phyloP scores from a whole-genome alignment of 2,329 filamentous ascomycete species.

The Tolypocladium ovalisporum region DNA sequence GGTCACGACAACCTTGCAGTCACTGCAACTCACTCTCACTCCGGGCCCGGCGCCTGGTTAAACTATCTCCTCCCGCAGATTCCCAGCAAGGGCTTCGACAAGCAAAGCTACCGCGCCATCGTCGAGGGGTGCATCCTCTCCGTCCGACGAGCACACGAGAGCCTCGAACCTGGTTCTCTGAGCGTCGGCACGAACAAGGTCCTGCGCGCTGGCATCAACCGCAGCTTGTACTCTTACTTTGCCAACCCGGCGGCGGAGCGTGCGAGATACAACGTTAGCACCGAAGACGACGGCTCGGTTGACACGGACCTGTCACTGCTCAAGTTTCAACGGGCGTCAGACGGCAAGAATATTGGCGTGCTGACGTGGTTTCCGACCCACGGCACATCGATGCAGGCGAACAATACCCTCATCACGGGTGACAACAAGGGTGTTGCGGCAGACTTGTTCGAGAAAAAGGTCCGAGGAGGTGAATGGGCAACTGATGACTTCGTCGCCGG shows the following conservation, averaged over 20 bases:
- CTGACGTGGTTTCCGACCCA: conserved; percentile 88
- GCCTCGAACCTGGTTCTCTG: conserved; percentile 45
- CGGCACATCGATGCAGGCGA: conserved; percentile 79
- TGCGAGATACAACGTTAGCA: conserved; percentile 42
- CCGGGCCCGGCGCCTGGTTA: conserved; percentile 81
- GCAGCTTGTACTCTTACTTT: conserved; percentile 75
- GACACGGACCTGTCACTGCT: conserved; percentile 75
- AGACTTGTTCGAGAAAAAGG: conserved; percentile 66
- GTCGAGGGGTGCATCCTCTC: conserved; percentile 74
- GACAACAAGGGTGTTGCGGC: conserved; percentile 93
- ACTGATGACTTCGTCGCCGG: conserved; percentile 69
- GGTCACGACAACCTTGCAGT: conserved; percentile 73
- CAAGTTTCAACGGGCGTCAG: conserved; percentile 59
- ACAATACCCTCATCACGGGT: conserved; percentile 79
- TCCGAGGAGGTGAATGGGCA: conserved; percentile 42
- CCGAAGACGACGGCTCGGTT: conserved; percentile 29
- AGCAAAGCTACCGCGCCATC: conserved; percentile 76
- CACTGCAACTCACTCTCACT: conserved; percentile 83
- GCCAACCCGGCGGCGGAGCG: conserved; percentile 70
- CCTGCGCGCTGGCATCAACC: conserved; percentile 66
- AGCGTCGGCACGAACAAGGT: conserved; percentile 52
- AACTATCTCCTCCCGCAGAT: conserved; percentile 88
- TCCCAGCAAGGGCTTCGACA: conserved; percentile 74
- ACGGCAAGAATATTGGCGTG: conserved; percentile 66
- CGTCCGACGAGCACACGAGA: conserved; percentile 66